A percentile compares a stretch with the other conserved stretches of the same genome.
These are phyloP conservation scores for Fistulina hepatica DNA, from an alignment of 1,284 basidiomycete genomes.

Conservation along the genomic window DNA sequence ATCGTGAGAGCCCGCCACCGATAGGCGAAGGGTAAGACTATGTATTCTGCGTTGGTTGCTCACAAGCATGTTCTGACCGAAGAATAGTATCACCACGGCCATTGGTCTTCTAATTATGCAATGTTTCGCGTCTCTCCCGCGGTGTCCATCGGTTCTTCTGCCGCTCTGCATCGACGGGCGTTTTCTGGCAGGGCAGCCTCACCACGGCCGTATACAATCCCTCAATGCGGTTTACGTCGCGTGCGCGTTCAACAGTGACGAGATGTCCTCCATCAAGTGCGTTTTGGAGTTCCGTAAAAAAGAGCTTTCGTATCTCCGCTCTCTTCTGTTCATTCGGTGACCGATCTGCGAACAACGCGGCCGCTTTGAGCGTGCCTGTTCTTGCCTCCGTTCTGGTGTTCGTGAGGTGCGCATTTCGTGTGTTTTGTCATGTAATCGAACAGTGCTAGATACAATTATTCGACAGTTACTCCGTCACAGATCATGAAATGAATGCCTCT, in stretches of 20 bases:
- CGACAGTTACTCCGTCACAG: slow-evolving; percentile 47
- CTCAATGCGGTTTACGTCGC: slow-evolving; percentile 68
- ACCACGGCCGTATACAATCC: slow-evolving; percentile 84
- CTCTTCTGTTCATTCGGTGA: slow-evolving; percentile 66
- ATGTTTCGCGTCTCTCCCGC: slow-evolving; percentile 53
- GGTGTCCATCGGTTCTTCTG: slow-evolving; percentile 41
- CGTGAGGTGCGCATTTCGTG: slow-evolving; percentile 32
- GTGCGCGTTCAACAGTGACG: slow-evolving; percentile 72
- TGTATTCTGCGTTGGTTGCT: too few relatives aligned
- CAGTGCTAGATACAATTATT: too few relatives aligned
- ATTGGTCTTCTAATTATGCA: slow-evolving; percentile 67
- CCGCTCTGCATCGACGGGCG: slow-evolving; percentile 27
- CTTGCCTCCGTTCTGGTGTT: slow-evolving; percentile 82
- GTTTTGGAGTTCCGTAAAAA: slow-evolving; percentile 47
- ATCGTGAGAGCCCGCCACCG: slow-evolving; percentile 36
- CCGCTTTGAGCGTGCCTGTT: slow-evolving; percentile 64
- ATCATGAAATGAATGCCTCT: slow-evolving; percentile 58
- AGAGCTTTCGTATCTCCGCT: slow-evolving; percentile 63
- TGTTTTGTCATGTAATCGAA: not conserved
- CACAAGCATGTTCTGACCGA: too few relatives aligned
- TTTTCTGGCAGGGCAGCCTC: slow-evolving; percentile 76
- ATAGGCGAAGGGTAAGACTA: slow-evolving; percentile 64
- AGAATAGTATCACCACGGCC: slow-evolving; percentile 33
- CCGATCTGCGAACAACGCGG: slow-evolving; percentile 60
- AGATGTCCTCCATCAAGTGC: slow-evolving; percentile 36